Percentiles rank a stretch among this genome's conserved stretches.
Evolutionary conservation across 2,329 filamentous ascomycete genomes (phyloP).

Genomic region (Blastomyces silverae): DNA sequence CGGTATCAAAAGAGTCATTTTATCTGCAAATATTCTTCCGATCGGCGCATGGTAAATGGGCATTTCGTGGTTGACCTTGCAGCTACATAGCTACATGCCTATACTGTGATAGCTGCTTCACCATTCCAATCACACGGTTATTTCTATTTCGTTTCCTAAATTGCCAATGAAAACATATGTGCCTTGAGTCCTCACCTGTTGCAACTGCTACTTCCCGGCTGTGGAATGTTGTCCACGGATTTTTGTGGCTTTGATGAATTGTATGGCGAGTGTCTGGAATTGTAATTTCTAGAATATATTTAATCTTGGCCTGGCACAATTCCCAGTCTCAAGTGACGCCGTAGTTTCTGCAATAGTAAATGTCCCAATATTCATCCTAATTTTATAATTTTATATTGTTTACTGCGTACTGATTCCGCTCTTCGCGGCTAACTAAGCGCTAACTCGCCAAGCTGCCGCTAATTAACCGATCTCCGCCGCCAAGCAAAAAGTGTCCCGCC

Average conservation of each 20-base stretch:
- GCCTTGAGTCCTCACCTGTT: too few species aligned
- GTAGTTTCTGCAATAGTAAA: background rate
- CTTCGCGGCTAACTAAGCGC: background rate
- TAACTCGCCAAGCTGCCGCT: background rate
- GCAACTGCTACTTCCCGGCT: background rate
- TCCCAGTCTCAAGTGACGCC: background rate
- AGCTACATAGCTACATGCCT: too few species aligned
- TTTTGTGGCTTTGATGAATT: background rate
- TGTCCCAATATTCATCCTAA: background rate
- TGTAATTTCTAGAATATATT: background rate
- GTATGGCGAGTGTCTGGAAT: background rate
- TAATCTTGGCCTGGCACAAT: background rate
- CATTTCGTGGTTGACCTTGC: too few species aligned
- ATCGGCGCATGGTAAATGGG: background rate
- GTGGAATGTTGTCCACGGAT: background rate
- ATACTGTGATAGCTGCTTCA: too few species aligned
- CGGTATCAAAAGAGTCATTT: background rate
- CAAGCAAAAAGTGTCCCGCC: background rate
- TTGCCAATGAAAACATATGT: too few species aligned
- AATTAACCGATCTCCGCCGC: background rate
- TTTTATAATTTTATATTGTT: background rate
- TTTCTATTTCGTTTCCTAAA: too few species aligned
- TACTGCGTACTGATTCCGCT: too few species aligned
- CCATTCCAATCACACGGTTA: too few species aligned
- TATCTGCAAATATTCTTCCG: background rate